Base-by-base conservation (phyloP, 345 rosid species). In the Rhodamnia rubescens region DNA sequence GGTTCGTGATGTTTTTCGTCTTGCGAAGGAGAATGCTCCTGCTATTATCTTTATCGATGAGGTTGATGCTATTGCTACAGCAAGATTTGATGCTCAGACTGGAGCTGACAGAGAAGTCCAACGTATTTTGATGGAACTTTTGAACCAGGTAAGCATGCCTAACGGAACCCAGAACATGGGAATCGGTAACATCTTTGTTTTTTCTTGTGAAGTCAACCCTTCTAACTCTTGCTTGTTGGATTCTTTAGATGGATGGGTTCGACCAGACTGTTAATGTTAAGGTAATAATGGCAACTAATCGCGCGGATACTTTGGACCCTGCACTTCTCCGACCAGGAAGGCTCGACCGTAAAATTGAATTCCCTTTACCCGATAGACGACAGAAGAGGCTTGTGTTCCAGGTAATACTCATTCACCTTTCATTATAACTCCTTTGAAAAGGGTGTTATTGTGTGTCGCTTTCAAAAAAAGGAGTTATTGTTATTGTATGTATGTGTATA, bases 31-130 rank as follows among this genome's bases (percentile, higher is more conserved):
- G 90, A 97, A 97, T 88, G 99, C 99, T 86, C 99, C 99, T 44
- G 99, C 99, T 74, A 97, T 97, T 84, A 97, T 97, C 87, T 97
- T 97, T 82, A 97, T 95, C 82, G 99, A 97, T 89, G 99, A 97
- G 88, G 99, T 97, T 9, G 99, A 97, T 91, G 98, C 99, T 75
- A 97, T 97, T 50, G 99, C 99, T 36, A 97, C 99, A 53, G 99
- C 99, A 83, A 93, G 99, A 93, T 97, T 97, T 91, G 99, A 97
- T 91, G 99, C 99, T 89, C 99, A 97, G 91, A 97, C 99, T 32
- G 99, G 98, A 85, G 99, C 99, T 86, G 99, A 97, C 90, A 94
- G 99, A 90, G 99, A 97, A 89, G 99, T 95, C 90, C 99, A 97
- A 89, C 91, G 99, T 11, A 97, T 97, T 85, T 94, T 95, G 57